Conservation (phyloP, 2,329 filamentous ascomycete genomes). For the Neofusicoccum kwambonambiense region DNA sequence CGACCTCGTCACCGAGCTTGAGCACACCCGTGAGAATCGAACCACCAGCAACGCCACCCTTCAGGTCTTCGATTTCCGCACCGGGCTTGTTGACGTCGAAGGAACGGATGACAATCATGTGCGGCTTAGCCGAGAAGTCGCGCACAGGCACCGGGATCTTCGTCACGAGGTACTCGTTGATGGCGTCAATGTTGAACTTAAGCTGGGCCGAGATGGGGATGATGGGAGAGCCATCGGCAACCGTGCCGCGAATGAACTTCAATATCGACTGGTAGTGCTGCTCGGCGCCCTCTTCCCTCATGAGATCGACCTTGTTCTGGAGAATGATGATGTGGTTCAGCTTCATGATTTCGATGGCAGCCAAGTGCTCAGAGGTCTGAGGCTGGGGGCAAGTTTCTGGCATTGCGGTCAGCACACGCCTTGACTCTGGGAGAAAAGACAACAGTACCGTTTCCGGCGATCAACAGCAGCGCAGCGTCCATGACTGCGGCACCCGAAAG, state of each 20-base stretch:
- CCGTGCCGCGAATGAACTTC: conserved; percentile 97
- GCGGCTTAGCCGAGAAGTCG: conserved; percentile 87
- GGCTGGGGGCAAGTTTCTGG: conserved; percentile 91
- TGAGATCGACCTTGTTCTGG: conserved; percentile 99
- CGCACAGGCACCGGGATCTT: conserved; percentile 89
- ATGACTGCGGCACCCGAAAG: conserved; percentile 98
- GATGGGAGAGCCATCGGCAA: conserved; percentile 90
- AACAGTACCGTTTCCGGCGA: conserved; percentile 72
- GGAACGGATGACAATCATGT: conserved; percentile 99
- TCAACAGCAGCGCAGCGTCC: conserved; percentile 94
- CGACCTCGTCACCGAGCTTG: conserved; percentile 96
- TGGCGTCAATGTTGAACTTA: conserved; percentile 99
- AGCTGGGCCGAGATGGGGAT: conserved; percentile 97
- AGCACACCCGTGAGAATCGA: conserved; percentile 94
- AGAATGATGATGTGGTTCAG: conserved; percentile 99
- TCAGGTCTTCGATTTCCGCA: conserved; percentile 96
- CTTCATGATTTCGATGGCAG: conserved; percentile 99
- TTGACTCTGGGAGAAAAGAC: too few species aligned
- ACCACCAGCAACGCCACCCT: conserved; percentile 97
- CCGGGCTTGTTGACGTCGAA: conserved; percentile 99
- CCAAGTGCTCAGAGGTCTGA: conserved; percentile 97
- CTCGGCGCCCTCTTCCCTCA: conserved; percentile 91
- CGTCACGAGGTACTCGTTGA: conserved; percentile 93
- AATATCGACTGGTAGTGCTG: conserved; percentile 96
- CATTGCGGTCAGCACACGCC: neutral